These are phyloP conservation scores for Priceomyces medius DNA, from an alignment of 805 yeast species.

Conservation along the genomic window DNA sequence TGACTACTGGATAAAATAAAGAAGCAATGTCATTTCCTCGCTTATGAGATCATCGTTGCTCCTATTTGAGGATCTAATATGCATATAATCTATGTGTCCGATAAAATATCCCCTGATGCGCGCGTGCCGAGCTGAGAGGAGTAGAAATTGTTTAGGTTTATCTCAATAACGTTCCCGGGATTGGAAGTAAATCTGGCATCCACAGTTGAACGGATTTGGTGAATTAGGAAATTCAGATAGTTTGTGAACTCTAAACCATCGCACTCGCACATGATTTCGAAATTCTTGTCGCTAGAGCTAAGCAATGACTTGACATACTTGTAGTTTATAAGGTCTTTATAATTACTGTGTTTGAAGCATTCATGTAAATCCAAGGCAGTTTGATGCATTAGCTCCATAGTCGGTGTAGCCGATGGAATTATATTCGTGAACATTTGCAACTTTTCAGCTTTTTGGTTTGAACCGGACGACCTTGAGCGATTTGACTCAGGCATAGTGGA, in stretches of 20 bases:
- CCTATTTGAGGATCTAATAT: no score
- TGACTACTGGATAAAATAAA: no score
- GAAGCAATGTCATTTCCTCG: no score
- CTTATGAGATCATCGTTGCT: no score
- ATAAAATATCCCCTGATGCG: background rate
- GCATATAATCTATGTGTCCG: background rate
- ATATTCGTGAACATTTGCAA: background rate
- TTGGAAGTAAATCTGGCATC: slow-evolving; percentile 2
- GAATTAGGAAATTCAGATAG: slow-evolving; percentile 3
- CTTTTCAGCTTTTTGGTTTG: slow-evolving; percentile 4
- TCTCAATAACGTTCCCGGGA: background rate
- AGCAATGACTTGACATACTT: slow-evolving; percentile 8
- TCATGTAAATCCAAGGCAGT: slow-evolving; percentile 8
- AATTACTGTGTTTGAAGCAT: slow-evolving; percentile 10
- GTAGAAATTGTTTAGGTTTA: slow-evolving; percentile 1
- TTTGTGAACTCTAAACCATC: slow-evolving; percentile 8
- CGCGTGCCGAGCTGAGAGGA: background rate
- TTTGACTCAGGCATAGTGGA: background rate
- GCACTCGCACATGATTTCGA: slow-evolving; percentile 10
- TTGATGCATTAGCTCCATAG: background rate
- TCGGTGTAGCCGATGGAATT: background rate
- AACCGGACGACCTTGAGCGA: background rate
- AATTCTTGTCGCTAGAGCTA: slow-evolving; percentile 5
- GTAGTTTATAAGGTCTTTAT: slow-evolving; percentile 13
- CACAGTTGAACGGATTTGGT: slow-evolving; percentile 1